Evolutionary conservation across 1,284 basidiomycete species (phyloP).

Genomic region (Rhodotorula sp.): DNA sequence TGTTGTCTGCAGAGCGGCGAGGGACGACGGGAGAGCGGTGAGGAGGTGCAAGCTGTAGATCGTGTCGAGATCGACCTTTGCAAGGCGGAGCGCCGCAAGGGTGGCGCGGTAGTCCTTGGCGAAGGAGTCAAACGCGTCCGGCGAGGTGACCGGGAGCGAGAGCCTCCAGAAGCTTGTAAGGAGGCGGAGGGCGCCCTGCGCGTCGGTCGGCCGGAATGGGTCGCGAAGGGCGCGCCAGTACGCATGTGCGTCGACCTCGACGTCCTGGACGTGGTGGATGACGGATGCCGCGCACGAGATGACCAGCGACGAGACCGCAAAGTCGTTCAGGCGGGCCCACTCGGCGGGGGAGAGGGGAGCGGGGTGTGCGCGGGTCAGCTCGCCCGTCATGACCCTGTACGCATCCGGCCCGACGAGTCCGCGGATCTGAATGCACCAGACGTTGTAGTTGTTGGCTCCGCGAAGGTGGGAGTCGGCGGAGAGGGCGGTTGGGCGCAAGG

Average conservation of each 20-base stretch:
- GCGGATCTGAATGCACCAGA: constrained; percentile 4
- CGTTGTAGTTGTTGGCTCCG: constrained; percentile 3
- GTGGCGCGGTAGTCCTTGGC: constrained; percentile 2
- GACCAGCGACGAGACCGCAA: neutral
- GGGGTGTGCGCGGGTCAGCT: neutral
- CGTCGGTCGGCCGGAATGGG: neutral
- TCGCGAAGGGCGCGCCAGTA: constrained; percentile 1
- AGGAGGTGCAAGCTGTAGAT: constrained; percentile 8
- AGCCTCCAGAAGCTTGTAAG: constrained; percentile 7
- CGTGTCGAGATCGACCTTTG: neutral
- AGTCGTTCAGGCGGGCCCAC: neutral
- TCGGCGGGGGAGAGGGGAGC: neutral
- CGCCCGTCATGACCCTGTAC: neutral
- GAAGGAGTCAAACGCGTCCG: neutral
- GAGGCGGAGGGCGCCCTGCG: constrained; percentile 5
- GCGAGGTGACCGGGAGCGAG: constrained; percentile 1
- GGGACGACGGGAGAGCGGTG: neutral
- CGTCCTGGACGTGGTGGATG: neutral
- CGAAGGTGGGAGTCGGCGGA: constrained; percentile 5
- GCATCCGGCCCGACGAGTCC: neutral
- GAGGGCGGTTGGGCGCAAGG: neutral
- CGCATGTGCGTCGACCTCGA: neutral
- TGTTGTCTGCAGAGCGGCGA: neutral
- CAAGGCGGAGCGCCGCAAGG: neutral
- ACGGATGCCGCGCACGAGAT: neutral